Evolutionary conservation across 352 stramenopile species (phyloP), one percentile per base, ranked within the genome.

Genomic region (Phytophthora rubi): DNA sequence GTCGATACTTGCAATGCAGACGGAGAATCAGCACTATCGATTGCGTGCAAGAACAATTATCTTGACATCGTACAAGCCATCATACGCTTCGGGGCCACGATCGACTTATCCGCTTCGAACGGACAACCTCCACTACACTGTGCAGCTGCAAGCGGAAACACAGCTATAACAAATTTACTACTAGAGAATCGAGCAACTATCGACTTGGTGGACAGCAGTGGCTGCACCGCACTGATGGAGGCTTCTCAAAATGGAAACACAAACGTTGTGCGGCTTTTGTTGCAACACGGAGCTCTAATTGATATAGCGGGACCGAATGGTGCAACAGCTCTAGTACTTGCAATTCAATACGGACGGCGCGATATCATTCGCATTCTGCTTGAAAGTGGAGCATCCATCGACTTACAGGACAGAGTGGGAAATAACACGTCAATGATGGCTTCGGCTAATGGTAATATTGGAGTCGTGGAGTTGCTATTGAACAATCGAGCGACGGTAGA

Each of bases 191-290:
- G 33, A 12, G 33, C 33, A 39, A 12, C 1, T 39, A 39, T 39
- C 10, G 33, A 45, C 13, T 45, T n/a, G 37, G 5, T 15, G 12
- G 16, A 45, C 37, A 18, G 16, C 37, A 15, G 6, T 39, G 0
- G 92, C 92, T 1, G 83, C 81, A 47, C 10, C 3, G 13, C 39
- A 13, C 39, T 47, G 16, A 47, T 47, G 39, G 39, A n/a, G 13
- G 39, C 39, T 18, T 47, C 39, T 6, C 39, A 47, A 16, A 18
- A 47, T 47, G 39, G 39, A 16, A 10, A 47, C 15, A 7, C 13
- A 12, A 10, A 16, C 16, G 15, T 47, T 18, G 39, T 47, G 15
- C 39, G 39, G 15, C 2, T 47, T 3, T 13, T 47, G 2, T 16
- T 47, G 39, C 39, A 47, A 0, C 12, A 47, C 15, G 13, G 39